phyloP scores from a whole-genome alignment of 306 rosid species.

The Lablab purpureus region DNA sequence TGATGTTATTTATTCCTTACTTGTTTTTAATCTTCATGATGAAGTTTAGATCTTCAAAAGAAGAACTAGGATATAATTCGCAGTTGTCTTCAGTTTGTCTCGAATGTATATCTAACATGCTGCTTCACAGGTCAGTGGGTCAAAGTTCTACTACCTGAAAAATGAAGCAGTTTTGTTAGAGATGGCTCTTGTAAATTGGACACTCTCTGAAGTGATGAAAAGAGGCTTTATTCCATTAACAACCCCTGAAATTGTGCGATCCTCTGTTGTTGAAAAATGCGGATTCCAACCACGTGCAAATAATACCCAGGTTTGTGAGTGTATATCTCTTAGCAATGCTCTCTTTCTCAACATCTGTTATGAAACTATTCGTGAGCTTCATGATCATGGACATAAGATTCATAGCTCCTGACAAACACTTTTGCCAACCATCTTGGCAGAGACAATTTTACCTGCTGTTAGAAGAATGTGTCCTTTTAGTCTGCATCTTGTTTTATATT shows the following conservation, averaged over 20 bases:
- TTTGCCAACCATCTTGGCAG: slow-evolving; percentile 25
- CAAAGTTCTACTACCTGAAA: slow-evolving; percentile 93
- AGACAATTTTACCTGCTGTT: slow-evolving; percentile 11
- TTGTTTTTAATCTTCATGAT: slow-evolving; percentile 3
- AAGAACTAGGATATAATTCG: slow-evolving; percentile 14
- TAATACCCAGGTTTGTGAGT: slow-evolving; percentile 83
- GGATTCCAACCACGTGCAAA: slow-evolving; percentile 96
- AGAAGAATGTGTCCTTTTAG: background rate
- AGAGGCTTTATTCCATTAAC: slow-evolving; percentile 85
- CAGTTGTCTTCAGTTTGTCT: slow-evolving; percentile 35
- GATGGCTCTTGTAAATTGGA: slow-evolving; percentile 93
- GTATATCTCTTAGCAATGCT: background rate
- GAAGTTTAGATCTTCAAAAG: slow-evolving; percentile 37
- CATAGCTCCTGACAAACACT: slow-evolving; percentile 25
- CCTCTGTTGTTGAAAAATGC: slow-evolving; percentile 92
- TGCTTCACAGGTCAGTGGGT: slow-evolving; percentile 87
- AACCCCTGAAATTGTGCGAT: slow-evolving; percentile 95
- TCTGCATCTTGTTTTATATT: slow-evolving; percentile 28
- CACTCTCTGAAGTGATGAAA: slow-evolving; percentile 87
- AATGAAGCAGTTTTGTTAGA: slow-evolving; percentile 91
- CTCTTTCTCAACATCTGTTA: slow-evolving; percentile 21
- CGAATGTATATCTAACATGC: slow-evolving; percentile 30
- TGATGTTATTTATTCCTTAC: background rate
- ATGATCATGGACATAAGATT: slow-evolving; percentile 1
- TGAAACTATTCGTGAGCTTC: slow-evolving; percentile 31